These are phyloP conservation scores for Mycena venus DNA, from an alignment of 768 basidiomycete species.

Conservation along the genomic window DNA sequence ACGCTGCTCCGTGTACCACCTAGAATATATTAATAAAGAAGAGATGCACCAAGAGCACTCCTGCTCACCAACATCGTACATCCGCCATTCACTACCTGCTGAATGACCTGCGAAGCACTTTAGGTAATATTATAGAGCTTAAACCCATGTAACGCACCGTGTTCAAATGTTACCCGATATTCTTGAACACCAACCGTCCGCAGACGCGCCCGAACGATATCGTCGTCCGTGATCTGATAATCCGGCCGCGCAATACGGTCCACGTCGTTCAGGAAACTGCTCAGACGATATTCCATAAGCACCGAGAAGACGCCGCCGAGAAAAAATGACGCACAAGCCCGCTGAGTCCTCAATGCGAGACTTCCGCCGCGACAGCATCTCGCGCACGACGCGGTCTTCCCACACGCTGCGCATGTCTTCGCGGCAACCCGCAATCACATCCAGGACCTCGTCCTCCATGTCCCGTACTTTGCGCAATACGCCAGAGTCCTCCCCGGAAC, in stretches of 20 bases:
- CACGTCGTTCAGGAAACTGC: slow-evolving; percentile 78
- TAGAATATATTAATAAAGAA: not conserved
- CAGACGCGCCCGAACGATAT: slow-evolving; percentile 83
- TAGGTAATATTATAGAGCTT: not conserved
- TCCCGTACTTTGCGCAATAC: slow-evolving; percentile 50
- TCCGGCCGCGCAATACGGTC: slow-evolving; percentile 72
- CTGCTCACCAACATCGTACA: slow-evolving; percentile 76
- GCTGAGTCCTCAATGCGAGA: slow-evolving; percentile 75
- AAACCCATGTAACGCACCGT: slow-evolving; percentile 54
- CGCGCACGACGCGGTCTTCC: slow-evolving; percentile 74
- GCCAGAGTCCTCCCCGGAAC: slow-evolving; percentile 31
- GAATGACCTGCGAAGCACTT: slow-evolving; percentile 59
- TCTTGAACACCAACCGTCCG: slow-evolving; percentile 86
- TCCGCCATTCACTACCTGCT: slow-evolving; percentile 79
- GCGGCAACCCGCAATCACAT: slow-evolving; percentile 69
- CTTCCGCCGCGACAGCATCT: slow-evolving; percentile 69
- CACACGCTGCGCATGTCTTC: slow-evolving; percentile 79
- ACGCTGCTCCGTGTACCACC: slow-evolving; percentile 79
- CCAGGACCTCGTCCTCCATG: slow-evolving; percentile 67
- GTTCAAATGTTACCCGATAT: slow-evolving; percentile 74
- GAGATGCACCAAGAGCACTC: not conserved
- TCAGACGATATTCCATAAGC: slow-evolving; percentile 11
- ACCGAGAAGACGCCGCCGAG: not conserved
- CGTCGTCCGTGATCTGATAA: slow-evolving; percentile 81
- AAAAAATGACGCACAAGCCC: slow-evolving; percentile 71